These are phyloP conservation scores for Hypoxylon lenormandii DNA, from an alignment of 495 filamentous ascomycete genomes.

Conservation along the genomic window DNA sequence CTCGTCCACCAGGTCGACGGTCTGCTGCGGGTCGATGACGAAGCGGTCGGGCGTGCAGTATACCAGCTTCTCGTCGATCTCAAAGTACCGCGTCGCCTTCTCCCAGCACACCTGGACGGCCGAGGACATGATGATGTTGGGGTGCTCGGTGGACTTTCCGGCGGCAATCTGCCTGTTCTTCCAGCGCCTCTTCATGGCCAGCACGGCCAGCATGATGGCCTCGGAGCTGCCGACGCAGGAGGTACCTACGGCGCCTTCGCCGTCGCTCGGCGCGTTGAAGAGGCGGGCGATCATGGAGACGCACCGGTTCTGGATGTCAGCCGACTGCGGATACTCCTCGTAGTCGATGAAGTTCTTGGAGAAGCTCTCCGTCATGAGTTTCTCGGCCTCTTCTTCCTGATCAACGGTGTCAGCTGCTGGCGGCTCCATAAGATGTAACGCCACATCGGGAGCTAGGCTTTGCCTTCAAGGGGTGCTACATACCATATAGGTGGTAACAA, in stretches of 20 bases:
- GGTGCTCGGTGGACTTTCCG: constrained; percentile 77
- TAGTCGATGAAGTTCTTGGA: constrained; percentile 96
- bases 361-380: constrained; percentile 88
- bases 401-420: constrained; percentile 12
- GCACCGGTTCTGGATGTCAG: constrained; percentile 91
- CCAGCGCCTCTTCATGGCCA: constrained; percentile 97
- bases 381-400: constrained; percentile 89
- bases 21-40: constrained; percentile 86
- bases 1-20: constrained; percentile 87
- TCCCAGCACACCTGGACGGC: constrained; percentile 97
- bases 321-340: constrained; percentile 88
- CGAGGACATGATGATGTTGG: constrained; percentile 92
- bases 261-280: constrained; percentile 73
- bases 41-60: constrained; percentile 84
- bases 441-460: constrained; percentile 9
- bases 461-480: constrained; percentile 18
- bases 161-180: constrained; percentile 81
- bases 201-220: constrained; percentile 87
- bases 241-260: constrained; percentile 78
- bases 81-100: constrained; percentile 94
- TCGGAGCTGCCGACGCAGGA: constrained; percentile 87
- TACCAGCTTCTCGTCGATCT: constrained; percentile 88
- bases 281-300: constrained; percentile 93
- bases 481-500: constrained; percentile 91
- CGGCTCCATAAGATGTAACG: constrained; percentile 34